Evolutionary conservation across 192 early-diverging fungal species (phyloP).

Genomic region (Ambispora gerdemannii): DNA sequence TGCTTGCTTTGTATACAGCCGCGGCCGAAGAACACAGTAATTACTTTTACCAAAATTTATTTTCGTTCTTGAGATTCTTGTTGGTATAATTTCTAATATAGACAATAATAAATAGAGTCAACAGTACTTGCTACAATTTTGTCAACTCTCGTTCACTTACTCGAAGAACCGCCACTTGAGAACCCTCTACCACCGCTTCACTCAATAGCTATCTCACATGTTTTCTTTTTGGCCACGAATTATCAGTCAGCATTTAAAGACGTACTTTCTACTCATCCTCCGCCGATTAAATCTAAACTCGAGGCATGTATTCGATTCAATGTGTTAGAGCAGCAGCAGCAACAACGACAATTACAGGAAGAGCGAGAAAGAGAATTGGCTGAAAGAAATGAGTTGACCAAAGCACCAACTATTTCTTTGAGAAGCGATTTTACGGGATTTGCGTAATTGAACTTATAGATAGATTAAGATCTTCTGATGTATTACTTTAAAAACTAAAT

Average conservation of each 20-base stretch:
- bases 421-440: slow-evolving; percentile 43
- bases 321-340: slow-evolving; percentile 43
- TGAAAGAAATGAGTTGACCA: slow-evolving; percentile 28
- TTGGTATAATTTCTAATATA: not conserved
- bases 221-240: slow-evolving; percentile 42
- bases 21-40: slow-evolving; percentile 43
- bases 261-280: slow-evolving; percentile 34
- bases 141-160: slow-evolving; percentile 44
- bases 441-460: no score
- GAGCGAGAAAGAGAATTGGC: slow-evolving; percentile 32
- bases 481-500: no score
- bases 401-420: slow-evolving; percentile 43
- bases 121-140: slow-evolving; percentile 42
- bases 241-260: slow-evolving; percentile 45
- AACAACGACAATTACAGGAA: slow-evolving; percentile 39
- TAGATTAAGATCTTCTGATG: no score
- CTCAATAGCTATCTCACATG: slow-evolving; percentile 38
- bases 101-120: slow-evolving; percentile 27
- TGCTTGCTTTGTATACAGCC: slow-evolving; percentile 40
- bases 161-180: slow-evolving; percentile 31
- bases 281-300: slow-evolving; percentile 43
- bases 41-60: slow-evolving; percentile 9
- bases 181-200: slow-evolving; percentile 35
- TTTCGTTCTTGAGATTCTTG: not conserved
- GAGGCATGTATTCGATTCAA: slow-evolving; percentile 49